Evolutionary conservation across 164 flowering plant species (phyloP).

Genomic region (Chloranthus sessilifolius): DNA sequence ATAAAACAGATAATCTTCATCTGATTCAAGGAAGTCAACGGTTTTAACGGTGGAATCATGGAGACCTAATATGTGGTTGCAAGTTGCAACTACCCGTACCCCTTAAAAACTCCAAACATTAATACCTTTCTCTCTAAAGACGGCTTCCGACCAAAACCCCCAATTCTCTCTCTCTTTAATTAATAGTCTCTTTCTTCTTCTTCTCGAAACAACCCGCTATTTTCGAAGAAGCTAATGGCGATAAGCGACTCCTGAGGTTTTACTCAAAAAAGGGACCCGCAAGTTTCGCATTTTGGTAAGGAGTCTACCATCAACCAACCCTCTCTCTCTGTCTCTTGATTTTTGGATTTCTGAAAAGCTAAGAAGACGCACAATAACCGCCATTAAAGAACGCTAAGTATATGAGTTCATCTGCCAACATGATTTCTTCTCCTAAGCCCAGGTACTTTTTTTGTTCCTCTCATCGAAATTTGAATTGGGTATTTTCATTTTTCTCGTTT

Average conservation of each 20-base stretch:
- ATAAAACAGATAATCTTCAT: too few species aligned
- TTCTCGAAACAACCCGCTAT: background rate
- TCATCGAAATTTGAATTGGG: background rate
- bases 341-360: background rate
- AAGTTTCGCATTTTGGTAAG: background rate
- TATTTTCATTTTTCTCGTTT: background rate
- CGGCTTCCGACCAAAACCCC: too few species aligned
- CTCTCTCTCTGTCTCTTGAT: background rate
- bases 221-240: background rate
- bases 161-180: too few species aligned
- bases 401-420: background rate
- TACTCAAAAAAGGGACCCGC: background rate
- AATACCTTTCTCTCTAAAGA: too few species aligned
- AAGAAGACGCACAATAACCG: constrained; percentile 2
- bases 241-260: constrained; percentile 6
- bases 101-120: too few species aligned
- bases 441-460: constrained; percentile 3
- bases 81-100: too few species aligned
- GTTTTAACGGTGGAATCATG: too few species aligned
- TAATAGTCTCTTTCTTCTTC: too few species aligned
- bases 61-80: too few species aligned
- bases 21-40: too few species aligned
- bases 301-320: background rate
- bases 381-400: background rate
- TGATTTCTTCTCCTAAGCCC: constrained; percentile 5